Evolutionary conservation across 768 basidiomycete species (phyloP).

Genomic region (Lentinula sp.): DNA sequence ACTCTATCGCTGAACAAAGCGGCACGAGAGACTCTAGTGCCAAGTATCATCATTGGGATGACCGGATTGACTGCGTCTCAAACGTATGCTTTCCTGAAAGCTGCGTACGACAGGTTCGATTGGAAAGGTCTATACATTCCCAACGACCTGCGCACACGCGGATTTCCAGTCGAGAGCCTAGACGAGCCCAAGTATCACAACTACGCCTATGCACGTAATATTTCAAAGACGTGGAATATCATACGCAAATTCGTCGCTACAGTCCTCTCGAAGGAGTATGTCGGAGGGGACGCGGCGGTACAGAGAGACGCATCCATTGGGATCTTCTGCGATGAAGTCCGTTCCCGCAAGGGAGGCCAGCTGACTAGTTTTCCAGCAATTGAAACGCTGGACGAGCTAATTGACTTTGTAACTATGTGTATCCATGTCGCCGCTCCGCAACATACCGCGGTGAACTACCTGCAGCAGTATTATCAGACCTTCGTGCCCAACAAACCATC

Average conservation of each 20-base stretch:
- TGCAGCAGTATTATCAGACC: constrained; percentile 27
- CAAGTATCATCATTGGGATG: constrained; percentile 17
- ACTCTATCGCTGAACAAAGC: constrained; percentile 22
- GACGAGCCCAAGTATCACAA: constrained; percentile 22
- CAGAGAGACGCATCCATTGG: constrained; percentile 13
- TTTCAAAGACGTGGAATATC: constrained; percentile 19
- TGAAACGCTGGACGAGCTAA: constrained; percentile 19
- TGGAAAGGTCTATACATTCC: constrained; percentile 20
- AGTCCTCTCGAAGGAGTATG: constrained; percentile 14
- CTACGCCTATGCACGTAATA: constrained; percentile 21
- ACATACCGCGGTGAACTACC: constrained; percentile 27
- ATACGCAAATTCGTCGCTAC: constrained; percentile 18
- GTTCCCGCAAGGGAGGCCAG: constrained; percentile 15
- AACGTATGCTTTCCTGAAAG: constrained; percentile 14
- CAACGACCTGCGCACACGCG: constrained; percentile 21
- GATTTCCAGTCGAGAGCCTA: constrained; percentile 20
- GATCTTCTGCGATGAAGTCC: constrained; percentile 19
- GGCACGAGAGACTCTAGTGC: constrained; percentile 21
- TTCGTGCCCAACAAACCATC: constrained; percentile 26
- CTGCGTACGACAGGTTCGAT: constrained; percentile 18
- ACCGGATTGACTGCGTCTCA: constrained; percentile 14
- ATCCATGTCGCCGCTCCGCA: constrained; percentile 26
- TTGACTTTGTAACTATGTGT: constrained; percentile 24
- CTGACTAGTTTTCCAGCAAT: constrained; percentile 19
- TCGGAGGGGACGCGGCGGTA: constrained; percentile 15